These are phyloP conservation scores for Colletotrichum sp. DNA, from an alignment of 2,329 filamentous ascomycete genomes.

Conservation along the genomic window DNA sequence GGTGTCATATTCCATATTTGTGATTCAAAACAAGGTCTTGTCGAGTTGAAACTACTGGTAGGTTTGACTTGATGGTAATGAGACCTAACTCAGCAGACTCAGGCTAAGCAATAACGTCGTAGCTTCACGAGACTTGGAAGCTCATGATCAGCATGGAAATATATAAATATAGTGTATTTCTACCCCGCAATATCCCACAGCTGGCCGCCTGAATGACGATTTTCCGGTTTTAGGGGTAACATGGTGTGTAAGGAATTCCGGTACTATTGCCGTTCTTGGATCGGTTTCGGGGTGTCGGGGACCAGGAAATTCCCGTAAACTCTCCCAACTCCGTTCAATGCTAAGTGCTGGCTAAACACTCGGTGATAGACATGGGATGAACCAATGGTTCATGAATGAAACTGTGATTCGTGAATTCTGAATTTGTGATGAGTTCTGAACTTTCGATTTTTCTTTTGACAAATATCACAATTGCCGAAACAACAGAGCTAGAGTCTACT, in stretches of 20 bases:
- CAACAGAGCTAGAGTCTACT: not conserved
- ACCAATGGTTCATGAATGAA: not conserved
- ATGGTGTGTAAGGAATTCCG: not conserved
- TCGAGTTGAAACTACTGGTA: accelerated
- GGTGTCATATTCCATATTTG: not conserved
- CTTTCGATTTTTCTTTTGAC: not conserved
- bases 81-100: not conserved
- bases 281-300: not conserved
- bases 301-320: not conserved
- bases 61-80: not conserved
- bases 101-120: not conserved
- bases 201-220: not conserved
- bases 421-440: not conserved
- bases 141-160: not conserved
- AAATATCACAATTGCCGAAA: not conserved
- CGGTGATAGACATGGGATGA: not conserved
- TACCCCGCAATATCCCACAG: not conserved
- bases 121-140: not conserved
- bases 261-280: not conserved
- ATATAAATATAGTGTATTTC: not conserved
- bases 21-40: accelerated
- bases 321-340: not conserved
- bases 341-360: not conserved
- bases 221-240: not conserved
- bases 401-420: not conserved